Percentiles rank a stretch among this genome's conserved stretches.
These are phyloP conservation scores for Colletotrichum camelliae DNA, from an alignment of 2,329 filamentous ascomycete species.

Conservation along the genomic window DNA sequence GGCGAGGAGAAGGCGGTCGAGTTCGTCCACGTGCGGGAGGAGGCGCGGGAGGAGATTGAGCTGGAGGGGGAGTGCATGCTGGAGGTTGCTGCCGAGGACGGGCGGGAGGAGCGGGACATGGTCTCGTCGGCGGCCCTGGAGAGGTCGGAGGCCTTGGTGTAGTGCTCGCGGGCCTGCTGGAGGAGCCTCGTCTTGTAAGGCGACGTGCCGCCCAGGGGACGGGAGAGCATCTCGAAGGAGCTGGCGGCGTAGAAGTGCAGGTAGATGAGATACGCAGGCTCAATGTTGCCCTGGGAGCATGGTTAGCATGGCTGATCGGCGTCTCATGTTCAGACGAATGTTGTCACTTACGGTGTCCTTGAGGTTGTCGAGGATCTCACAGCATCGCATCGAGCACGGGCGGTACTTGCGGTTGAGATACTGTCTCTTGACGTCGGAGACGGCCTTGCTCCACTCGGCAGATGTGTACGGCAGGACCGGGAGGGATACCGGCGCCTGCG, in stretches of 20 bases:
- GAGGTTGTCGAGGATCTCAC: conserved; percentile 55
- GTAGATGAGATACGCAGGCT: conserved; percentile 62
- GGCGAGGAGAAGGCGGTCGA: conserved; percentile 53
- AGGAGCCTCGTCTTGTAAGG: conserved; percentile 53
- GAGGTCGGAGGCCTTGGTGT: conserved; percentile 52
- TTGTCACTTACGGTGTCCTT: conserved; percentile 45
- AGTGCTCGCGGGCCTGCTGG: conserved; percentile 57
- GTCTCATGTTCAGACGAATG: neutral
- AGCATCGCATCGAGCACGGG: conserved; percentile 57
- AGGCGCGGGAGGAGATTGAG: conserved; percentile 45
- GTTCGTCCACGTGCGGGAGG: conserved; percentile 39
- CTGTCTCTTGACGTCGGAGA: conserved; percentile 59
- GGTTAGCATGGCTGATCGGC: conserved; percentile 17
- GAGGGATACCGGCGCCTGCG: conserved; percentile 27
- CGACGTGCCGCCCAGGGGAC: conserved; percentile 50
- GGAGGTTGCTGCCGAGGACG: conserved; percentile 40
- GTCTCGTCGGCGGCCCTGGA: conserved; percentile 53
- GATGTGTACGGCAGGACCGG: conserved; percentile 46
- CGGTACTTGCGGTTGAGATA: conserved; percentile 57
- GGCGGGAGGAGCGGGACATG: conserved; percentile 42
- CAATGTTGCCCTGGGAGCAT: conserved; percentile 39
- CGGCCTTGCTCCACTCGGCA: conserved; percentile 55
- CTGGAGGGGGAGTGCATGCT: conserved; percentile 52
- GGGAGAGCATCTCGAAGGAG: conserved; percentile 63
- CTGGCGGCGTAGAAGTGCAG: conserved; percentile 67